These are phyloP conservation scores for Colletotrichum zoysiae DNA, from an alignment of 2,329 filamentous ascomycete genomes.

Conservation along the genomic window DNA sequence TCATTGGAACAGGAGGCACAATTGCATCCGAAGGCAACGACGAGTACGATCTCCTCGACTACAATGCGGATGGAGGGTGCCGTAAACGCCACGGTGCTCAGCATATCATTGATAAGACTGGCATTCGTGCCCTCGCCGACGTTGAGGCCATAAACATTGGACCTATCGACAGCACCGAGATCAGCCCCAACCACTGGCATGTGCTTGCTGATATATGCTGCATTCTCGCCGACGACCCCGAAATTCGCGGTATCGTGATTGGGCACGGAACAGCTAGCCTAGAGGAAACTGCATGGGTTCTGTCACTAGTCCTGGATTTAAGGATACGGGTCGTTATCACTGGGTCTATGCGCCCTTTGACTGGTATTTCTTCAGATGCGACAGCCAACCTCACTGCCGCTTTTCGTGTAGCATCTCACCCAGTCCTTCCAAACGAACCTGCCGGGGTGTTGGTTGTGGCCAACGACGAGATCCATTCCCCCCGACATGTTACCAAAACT, in stretches of 20 bases:
- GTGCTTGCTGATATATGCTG: slow-evolving; percentile 1
- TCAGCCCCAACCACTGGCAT: slow-evolving; percentile 9
- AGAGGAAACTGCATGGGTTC: slow-evolving; percentile 27
- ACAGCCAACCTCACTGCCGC: slow-evolving; percentile 24
- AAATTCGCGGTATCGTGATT: slow-evolving; percentile 18
- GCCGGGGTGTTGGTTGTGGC: slow-evolving; percentile 21
- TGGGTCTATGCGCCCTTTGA: slow-evolving; percentile 21
- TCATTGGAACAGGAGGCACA: slow-evolving; percentile 22
- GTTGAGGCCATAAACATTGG: background rate
- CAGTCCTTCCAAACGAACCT: background rate
- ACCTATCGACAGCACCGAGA: slow-evolving; percentile 21
- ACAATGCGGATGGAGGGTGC: slow-evolving; percentile 9
- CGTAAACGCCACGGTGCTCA: slow-evolving; percentile 5
- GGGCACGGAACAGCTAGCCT: slow-evolving; percentile 33
- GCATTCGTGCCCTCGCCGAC: slow-evolving; percentile 1
- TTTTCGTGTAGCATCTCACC: slow-evolving; percentile 19
- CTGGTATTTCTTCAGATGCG: slow-evolving; percentile 26
- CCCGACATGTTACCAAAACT: slow-evolving; percentile 22
- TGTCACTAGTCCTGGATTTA: slow-evolving; percentile 13
- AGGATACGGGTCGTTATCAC: slow-evolving; percentile 15
- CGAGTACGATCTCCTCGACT: slow-evolving; percentile 23
- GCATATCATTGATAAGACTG: background rate
- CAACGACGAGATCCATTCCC: slow-evolving; percentile 29
- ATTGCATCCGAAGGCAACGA: slow-evolving; percentile 13
- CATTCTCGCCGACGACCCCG: background rate